Percentiles rank a stretch among this genome's conserved stretches.
phyloP scores from a whole-genome alignment of 169 alveolate species.

The Cryptosporidium felis region DNA sequence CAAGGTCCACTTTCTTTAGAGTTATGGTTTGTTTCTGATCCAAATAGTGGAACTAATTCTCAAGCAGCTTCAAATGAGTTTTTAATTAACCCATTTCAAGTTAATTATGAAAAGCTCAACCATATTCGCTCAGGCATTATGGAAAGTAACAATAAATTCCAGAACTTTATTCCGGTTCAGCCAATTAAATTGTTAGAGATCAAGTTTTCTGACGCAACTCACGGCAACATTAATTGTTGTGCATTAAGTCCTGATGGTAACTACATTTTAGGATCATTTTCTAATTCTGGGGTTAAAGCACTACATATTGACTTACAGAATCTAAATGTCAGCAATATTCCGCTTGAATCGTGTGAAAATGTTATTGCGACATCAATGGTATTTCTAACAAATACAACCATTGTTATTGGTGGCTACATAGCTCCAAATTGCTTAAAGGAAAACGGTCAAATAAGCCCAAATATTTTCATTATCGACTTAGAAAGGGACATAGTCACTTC shows the following conservation, averaged over 20 bases:
- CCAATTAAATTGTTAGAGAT: constrained; percentile 55
- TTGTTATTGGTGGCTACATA: constrained; percentile 53
- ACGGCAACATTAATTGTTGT: background rate
- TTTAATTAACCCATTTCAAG: constrained; percentile 23
- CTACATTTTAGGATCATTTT: constrained; percentile 29
- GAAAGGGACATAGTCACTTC: constrained; percentile 40
- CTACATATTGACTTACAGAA: constrained; percentile 37
- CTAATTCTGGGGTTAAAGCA: constrained; percentile 26
- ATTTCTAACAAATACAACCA: constrained; percentile 24
- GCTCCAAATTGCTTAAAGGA: background rate
- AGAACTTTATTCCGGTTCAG: constrained; percentile 34
- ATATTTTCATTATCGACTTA: constrained; percentile 34
- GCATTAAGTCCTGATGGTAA: constrained; percentile 27
- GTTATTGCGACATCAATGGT: constrained; percentile 16
- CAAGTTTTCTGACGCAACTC: constrained; percentile 2
- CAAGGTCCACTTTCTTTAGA: constrained; percentile 13
- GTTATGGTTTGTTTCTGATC: constrained; percentile 56
- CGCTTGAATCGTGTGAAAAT: constrained; percentile 15
- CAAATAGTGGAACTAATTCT: background rate
- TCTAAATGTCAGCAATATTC: background rate
- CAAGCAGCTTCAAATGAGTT: background rate
- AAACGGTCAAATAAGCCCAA: background rate
- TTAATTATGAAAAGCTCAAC: constrained; percentile 3
- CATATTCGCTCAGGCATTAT: background rate
- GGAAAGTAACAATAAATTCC: background rate